Conservation (phyloP, 2,329 filamentous ascomycete species). For the Fusarium scirpi region DNA sequence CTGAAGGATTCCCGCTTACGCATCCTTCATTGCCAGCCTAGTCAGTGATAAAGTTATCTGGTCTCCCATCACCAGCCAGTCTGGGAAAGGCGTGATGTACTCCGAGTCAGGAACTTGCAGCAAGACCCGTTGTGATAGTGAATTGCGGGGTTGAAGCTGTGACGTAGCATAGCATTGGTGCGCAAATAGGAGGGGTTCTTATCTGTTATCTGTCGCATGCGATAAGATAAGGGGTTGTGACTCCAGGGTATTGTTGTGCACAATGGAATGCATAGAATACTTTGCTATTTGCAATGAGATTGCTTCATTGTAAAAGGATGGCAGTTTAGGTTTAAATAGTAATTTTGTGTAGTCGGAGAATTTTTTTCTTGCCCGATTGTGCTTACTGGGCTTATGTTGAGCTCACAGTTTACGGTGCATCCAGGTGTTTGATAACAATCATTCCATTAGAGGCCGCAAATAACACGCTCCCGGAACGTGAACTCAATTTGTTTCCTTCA, state of each 20-base stretch:
- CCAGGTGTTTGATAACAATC: too few relatives aligned
- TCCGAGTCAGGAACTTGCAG: not conserved
- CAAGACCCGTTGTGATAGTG: not conserved
- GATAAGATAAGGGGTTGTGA: not conserved
- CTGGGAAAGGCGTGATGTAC: not conserved
- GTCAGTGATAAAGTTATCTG: not conserved
- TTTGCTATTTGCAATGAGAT: too few relatives aligned
- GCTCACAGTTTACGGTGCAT: too few relatives aligned
- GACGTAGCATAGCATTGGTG: not conserved
- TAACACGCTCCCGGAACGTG: too few relatives aligned
- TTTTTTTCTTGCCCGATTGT: too few relatives aligned
- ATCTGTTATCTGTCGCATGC: not conserved
- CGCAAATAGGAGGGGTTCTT: not conserved
- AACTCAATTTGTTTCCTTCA: too few relatives aligned
- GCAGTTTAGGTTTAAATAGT: accelerated
- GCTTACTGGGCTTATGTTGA: too few relatives aligned
- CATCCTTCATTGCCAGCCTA: not conserved
- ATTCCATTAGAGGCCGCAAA: too few relatives aligned
- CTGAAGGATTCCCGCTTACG: not conserved
- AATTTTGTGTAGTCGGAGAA: too few relatives aligned
- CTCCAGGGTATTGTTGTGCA: not conserved
- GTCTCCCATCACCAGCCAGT: not conserved
- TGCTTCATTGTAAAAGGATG: too few relatives aligned
- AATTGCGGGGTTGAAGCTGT: not conserved
- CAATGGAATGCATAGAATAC: accelerated